These are phyloP conservation scores for Elsinoe batatas DNA, from an alignment of 2,329 filamentous ascomycete species.

Conservation along the genomic window DNA sequence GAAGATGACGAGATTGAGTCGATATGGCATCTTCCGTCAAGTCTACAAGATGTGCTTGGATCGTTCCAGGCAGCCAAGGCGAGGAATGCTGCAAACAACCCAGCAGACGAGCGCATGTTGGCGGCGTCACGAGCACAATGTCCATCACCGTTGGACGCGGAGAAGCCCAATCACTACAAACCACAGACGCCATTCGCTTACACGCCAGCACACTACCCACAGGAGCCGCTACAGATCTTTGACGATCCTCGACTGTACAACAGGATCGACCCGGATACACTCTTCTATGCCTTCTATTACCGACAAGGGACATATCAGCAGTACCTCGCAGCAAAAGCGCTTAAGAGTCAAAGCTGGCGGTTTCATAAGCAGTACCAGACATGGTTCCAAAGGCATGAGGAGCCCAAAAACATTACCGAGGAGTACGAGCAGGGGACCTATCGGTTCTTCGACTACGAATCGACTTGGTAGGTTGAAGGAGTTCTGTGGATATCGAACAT, in stretches of 20 bases:
- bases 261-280: conserved; percentile 84
- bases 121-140: conserved; percentile 61
- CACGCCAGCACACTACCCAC: conserved; percentile 75
- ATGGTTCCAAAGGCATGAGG: conserved; percentile 97
- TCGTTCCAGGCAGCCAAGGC: conserved; percentile 79
- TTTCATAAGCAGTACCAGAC: conserved; percentile 99
- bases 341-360: conserved; percentile 96
- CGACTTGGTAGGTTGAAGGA: conserved; percentile 67
- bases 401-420: conserved; percentile 96
- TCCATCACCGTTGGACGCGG: conserved; percentile 68
- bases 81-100: conserved; percentile 50
- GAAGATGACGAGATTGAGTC: conserved; percentile 58
- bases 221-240: conserved; percentile 83
- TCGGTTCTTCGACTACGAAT: conserved; percentile 98
- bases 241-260: conserved; percentile 82
- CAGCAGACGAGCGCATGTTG: conserved; percentile 63
- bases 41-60: conserved; percentile 79
- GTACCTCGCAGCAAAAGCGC: conserved; percentile 86
- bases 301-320: conserved; percentile 94
- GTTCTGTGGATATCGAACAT: conserved; percentile 12
- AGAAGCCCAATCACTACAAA: conserved; percentile 73
- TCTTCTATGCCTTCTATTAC: conserved; percentile 99
- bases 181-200: conserved; percentile 68
- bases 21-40: conserved; percentile 84
- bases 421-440: conserved; percentile 99